phyloP scores from a whole-genome alignment of 2,329 filamentous ascomycete species.

The Didymella glomerata region DNA sequence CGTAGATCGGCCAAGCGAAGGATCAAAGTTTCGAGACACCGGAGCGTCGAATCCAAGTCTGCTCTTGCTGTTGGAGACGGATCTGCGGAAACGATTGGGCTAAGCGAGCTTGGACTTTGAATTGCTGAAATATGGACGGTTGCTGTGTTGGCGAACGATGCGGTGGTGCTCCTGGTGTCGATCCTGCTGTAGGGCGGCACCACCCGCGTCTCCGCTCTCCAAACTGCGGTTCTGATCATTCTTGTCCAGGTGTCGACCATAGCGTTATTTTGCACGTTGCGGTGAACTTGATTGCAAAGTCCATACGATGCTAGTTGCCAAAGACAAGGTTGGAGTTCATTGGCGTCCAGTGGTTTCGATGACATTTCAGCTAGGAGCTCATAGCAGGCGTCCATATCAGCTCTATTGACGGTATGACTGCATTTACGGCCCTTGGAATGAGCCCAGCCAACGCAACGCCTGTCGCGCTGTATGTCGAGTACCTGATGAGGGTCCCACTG shows the following conservation, averaged over 20 bases:
- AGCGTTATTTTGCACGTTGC: slow-evolving; percentile 3
- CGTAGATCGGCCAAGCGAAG: background rate
- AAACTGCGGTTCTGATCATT: slow-evolving; percentile 1
- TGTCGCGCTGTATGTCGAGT: slow-evolving; percentile 19
- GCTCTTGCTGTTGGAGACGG: background rate
- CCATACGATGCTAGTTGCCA: slow-evolving; percentile 18
- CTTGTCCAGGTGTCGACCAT: slow-evolving; percentile 14
- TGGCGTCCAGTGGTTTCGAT: slow-evolving; percentile 16
- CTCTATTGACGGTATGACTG: slow-evolving; percentile 1
- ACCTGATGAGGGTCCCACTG: slow-evolving; percentile 22
- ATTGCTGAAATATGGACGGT: background rate
- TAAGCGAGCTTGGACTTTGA: background rate
- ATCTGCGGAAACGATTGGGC: background rate
- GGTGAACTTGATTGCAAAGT: slow-evolving; percentile 13
- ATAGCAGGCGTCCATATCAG: slow-evolving; percentile 7
- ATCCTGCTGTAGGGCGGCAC: background rate
- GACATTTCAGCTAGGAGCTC: slow-evolving; percentile 15
- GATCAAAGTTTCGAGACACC: background rate
- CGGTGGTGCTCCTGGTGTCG: slow-evolving; percentile 1
- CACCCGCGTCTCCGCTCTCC: background rate
- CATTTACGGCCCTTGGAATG: slow-evolving; percentile 23
- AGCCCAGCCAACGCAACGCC: slow-evolving; percentile 25
- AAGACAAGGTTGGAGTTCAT: slow-evolving; percentile 16
- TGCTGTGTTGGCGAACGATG: background rate
- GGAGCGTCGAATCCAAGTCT: background rate